These are phyloP conservation scores for Henckelia pumila DNA, from an alignment of 257 asterid genomes.

Conservation along the genomic window DNA sequence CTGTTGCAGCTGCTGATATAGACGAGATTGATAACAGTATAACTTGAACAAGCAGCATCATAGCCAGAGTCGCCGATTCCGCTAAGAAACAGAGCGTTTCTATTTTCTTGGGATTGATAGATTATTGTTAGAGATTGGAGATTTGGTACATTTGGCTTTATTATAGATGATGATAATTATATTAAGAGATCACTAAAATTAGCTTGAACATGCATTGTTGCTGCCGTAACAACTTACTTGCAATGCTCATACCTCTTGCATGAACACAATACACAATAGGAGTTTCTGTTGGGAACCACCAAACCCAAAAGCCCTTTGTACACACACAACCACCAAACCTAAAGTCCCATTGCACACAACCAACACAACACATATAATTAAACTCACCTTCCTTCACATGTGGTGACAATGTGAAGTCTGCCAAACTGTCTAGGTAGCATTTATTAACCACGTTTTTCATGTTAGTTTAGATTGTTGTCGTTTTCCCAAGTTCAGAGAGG, in stretches of 20 bases:
- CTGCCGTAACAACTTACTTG: conserved; percentile 40
- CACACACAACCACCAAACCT: too few species aligned
- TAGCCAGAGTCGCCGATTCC: not conserved
- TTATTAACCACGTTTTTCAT: not conserved
- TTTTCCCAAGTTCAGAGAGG: not conserved
- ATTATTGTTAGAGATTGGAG: not conserved
- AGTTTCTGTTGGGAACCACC: not conserved
- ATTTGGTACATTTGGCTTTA: not conserved
- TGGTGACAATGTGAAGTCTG: not conserved
- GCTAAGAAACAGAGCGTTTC: not conserved
- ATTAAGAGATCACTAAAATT: conserved; percentile 16
- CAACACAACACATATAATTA: not conserved
- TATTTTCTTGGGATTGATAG: not conserved
- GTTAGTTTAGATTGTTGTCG: not conserved
- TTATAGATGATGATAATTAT: conserved; percentile 8
- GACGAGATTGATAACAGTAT: conserved; percentile 23
- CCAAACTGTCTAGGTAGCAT: not conserved
- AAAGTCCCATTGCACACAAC: not conserved
- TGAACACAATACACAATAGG: conserved; percentile 18
- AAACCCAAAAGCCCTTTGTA: not conserved
- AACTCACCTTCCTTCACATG: not conserved
- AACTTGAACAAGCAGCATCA: conserved; percentile 20
- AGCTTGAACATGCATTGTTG: conserved; percentile 46
- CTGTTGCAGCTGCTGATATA: conserved; percentile 24
- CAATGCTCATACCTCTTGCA: conserved; percentile 35